phyloP scores from a whole-genome alignment of 345 rosid species.

The Alliaria petiolata region DNA sequence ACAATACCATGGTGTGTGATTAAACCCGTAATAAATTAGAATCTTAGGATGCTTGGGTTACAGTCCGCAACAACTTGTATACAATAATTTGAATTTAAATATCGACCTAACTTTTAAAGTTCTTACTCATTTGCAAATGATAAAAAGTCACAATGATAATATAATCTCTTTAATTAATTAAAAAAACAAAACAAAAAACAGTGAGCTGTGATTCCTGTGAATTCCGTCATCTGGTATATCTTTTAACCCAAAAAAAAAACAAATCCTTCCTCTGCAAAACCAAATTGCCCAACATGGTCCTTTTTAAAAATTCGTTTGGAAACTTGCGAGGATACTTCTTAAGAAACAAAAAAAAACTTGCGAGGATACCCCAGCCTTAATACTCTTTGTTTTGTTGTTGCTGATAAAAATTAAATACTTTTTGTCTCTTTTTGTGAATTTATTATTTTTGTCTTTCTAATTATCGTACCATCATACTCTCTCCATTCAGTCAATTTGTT shows the following conservation, averaged over 20 bases:
- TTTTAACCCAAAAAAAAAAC: too few relatives aligned
- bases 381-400: slow-evolving; percentile 20
- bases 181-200: neutral
- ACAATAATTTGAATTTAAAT: neutral
- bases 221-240: neutral
- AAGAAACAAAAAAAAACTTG: too few relatives aligned
- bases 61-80: neutral
- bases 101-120: neutral
- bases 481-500: slow-evolving; percentile 2
- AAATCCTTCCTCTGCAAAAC: neutral
- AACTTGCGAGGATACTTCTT: too few relatives aligned
- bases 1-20: neutral
- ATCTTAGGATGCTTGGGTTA: neutral
- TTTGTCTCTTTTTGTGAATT: slow-evolving; percentile 19
- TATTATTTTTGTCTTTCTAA: slow-evolving; percentile 28
- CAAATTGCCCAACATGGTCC: slow-evolving; percentile 7
- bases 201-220: neutral
- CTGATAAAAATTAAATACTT: slow-evolving; percentile 2
- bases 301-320: neutral
- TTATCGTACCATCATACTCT: slow-evolving; percentile 18
- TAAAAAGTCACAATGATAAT: neutral
- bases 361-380: neutral
- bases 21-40: neutral
- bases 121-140: neutral
- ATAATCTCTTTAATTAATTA: neutral